A percentile compares a stretch with the other conserved stretches of the same genome.
Evolutionary conservation across 1,284 basidiomycete species (phyloP).

Genomic region (Agaricales sp.): DNA sequence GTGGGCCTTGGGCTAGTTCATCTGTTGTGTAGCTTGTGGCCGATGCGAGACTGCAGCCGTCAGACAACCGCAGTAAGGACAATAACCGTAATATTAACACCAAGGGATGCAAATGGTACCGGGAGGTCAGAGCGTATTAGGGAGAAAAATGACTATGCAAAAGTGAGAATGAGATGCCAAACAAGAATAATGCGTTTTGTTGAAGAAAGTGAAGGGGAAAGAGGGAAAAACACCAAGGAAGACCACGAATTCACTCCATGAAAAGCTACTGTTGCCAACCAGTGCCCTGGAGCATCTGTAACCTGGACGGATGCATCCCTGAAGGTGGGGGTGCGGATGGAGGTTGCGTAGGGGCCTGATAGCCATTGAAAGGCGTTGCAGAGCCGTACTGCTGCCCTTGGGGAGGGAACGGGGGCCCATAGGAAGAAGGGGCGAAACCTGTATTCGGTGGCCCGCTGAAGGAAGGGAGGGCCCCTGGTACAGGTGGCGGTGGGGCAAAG

Average conservation of each 20-base stretch:
- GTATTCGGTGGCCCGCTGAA: not conserved
- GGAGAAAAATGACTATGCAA: not conserved
- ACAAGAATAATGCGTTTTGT: too few relatives aligned
- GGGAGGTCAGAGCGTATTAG: too few relatives aligned
- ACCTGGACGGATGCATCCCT: constrained; percentile 54
- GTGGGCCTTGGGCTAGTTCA: constrained; percentile 45
- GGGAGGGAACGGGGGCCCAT: not conserved
- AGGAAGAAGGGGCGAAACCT: not conserved
- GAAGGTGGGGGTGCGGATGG: constrained; percentile 32
- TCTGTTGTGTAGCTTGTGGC: not conserved
- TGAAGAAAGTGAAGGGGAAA: not conserved
- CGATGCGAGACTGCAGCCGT: too few relatives aligned
- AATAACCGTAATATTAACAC: too few relatives aligned
- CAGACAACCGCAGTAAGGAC: too few relatives aligned
- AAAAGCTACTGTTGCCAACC: constrained; percentile 23
- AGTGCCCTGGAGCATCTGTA: constrained; percentile 45
- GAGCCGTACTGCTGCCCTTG: not conserved
- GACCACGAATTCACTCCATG: too few relatives aligned
- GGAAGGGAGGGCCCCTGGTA: not conserved
- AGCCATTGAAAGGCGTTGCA: constrained; percentile 36
- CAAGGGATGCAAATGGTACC: too few relatives aligned
- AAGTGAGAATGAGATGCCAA: not conserved
- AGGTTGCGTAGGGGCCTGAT: constrained; percentile 43
- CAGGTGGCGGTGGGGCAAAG: constrained; percentile 21
- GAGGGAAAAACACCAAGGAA: not conserved